These are phyloP conservation scores for Tilletiopsis washingtonensis DNA, from an alignment of 1,284 basidiomycete genomes.

Conservation along the genomic window DNA sequence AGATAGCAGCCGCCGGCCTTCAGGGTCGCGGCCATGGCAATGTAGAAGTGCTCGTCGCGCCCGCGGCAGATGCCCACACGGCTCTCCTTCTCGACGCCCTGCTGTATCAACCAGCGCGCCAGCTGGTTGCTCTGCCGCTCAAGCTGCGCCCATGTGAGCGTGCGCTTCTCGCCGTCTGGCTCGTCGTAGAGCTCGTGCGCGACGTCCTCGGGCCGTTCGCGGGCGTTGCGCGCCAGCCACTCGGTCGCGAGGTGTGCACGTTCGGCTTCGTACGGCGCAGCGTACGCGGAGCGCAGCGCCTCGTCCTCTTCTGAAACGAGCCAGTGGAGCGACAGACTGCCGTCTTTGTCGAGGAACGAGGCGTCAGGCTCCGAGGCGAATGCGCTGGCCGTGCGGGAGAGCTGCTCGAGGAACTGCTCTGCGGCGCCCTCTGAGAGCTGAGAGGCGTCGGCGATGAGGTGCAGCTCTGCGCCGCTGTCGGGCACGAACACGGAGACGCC, in stretches of 20 bases:
- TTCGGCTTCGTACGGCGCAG: not conserved
- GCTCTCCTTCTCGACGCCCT: not conserved
- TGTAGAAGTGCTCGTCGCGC: not conserved
- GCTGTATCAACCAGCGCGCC: not conserved
- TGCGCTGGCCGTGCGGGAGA: not conserved
- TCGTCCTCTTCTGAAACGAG: not conserved
- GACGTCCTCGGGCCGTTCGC: not conserved
- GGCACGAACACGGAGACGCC: not conserved
- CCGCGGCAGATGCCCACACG: not conserved
- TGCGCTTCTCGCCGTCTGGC: not conserved
- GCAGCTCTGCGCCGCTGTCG: not conserved
- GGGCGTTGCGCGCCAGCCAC: not conserved
- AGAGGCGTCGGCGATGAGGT: not conserved
- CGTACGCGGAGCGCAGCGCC: not conserved
- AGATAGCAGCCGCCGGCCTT: constrained; percentile 39
- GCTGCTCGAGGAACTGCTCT: not conserved
- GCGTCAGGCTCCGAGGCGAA: not conserved
- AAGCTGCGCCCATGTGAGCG: not conserved
- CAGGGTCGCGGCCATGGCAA: constrained; percentile 14
- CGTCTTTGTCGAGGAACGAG: not conserved
- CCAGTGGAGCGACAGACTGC: not conserved
- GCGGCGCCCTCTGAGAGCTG: not conserved
- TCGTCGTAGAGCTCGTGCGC: not conserved
- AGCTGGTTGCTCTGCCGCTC: not conserved
- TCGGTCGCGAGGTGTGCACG: not conserved